A percentile compares a stretch with the other conserved stretches of the same genome.
phyloP scores from a whole-genome alignment of 345 rosid genomes.

The Anacardium occidentale region DNA sequence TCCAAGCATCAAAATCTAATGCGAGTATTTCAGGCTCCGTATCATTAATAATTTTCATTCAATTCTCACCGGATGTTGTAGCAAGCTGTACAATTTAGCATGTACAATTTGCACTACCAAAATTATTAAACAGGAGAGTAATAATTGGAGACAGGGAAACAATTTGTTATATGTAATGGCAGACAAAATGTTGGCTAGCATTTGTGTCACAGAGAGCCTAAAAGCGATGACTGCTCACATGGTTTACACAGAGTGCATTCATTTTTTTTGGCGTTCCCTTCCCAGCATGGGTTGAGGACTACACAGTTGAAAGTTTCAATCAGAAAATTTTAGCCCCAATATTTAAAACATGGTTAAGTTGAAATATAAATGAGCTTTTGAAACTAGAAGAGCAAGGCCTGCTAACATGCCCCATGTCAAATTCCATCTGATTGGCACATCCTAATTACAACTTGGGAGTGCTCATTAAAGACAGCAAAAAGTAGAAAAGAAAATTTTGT shows the following conservation, averaged over 20 bases:
- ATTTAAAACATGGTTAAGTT: too few species aligned
- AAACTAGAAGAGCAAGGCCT: too few species aligned
- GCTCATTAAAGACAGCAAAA: background rate
- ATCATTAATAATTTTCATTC: background rate
- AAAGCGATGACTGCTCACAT: background rate
- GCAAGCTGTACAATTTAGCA: background rate
- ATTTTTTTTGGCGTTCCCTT: background rate
- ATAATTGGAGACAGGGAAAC: slow-evolving; percentile 13
- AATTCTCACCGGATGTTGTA: background rate
- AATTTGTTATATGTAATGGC: background rate
- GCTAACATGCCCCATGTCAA: background rate
- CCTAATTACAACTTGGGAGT: background rate
- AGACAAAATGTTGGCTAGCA: background rate
- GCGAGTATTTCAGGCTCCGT: background rate
- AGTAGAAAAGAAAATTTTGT: too few species aligned
- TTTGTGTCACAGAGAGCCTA: background rate
- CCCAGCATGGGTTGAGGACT: background rate
- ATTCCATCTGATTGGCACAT: background rate
- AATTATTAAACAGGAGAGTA: background rate
- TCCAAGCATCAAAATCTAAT: slow-evolving; percentile 31
- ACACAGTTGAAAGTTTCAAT: slow-evolving; percentile 18
- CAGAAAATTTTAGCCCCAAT: slow-evolving; percentile 7
- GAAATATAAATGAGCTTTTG: too few species aligned
- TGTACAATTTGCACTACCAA: background rate
- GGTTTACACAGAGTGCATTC: slow-evolving; percentile 3